Conservation (phyloP, 805 yeast species). For the Candida ficus region DNA sequence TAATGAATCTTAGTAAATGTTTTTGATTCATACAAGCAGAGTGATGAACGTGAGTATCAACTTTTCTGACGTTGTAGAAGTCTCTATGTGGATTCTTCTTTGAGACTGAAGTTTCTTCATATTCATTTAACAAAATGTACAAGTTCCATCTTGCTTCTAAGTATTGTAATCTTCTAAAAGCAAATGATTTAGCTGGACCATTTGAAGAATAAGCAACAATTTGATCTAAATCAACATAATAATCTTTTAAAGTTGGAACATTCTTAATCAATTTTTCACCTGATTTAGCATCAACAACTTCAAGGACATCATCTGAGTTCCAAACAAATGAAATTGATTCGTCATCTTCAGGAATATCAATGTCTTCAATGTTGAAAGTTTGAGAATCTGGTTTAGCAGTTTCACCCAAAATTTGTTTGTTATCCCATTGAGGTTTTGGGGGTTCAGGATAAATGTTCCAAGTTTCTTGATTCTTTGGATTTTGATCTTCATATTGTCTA, state of each 20-base stretch:
- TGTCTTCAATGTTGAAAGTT: slow-evolving; percentile 37
- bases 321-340: slow-evolving; percentile 35
- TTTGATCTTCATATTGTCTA: slow-evolving; percentile 64
- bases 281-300: slow-evolving; percentile 41
- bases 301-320: slow-evolving; percentile 66
- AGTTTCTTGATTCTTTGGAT: slow-evolving; percentile 71
- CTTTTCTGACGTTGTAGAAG: slow-evolving; percentile 93
- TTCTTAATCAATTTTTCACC: slow-evolving; percentile 39
- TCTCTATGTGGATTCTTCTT: slow-evolving; percentile 96
- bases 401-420: slow-evolving; percentile 45
- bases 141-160: slow-evolving; percentile 96
- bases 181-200: slow-evolving; percentile 96
- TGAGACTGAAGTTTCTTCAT: slow-evolving; percentile 85
- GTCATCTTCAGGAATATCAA: slow-evolving; percentile 47
- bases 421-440: slow-evolving; percentile 84
- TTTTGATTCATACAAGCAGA: slow-evolving; percentile 99
- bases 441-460: slow-evolving; percentile 93
- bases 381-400: slow-evolving; percentile 35
- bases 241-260: slow-evolving; percentile 84
- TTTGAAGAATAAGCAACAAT: slow-evolving; percentile 76
- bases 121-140: slow-evolving; percentile 82
- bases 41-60: slow-evolving; percentile 98
- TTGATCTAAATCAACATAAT: slow-evolving; percentile 74
- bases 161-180: slow-evolving; percentile 88
- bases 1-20: slow-evolving; percentile 89